Evolutionary conservation across 257 asterid genomes (phyloP), one percentile per base, ranked within the genome.

Genomic region (Cinchona pubescens): DNA sequence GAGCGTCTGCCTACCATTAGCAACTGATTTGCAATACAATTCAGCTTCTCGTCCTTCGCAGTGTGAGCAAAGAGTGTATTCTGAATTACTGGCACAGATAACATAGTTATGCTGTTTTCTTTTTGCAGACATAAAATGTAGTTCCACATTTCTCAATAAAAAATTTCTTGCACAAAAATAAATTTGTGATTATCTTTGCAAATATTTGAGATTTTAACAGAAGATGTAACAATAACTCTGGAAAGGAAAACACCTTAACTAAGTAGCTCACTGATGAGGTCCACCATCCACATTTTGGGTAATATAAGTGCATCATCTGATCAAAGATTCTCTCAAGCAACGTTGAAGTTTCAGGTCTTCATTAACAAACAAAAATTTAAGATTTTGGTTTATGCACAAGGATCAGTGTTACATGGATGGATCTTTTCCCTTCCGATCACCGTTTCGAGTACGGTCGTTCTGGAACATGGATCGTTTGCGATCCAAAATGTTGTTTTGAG

Each of bases 1-100:
- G 4, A 38, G 37, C 16, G 64, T 56, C 48, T 62, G 73, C 82
- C 71, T 89, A 95, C 99, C 99, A 69, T 87, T 90, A 74, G 97
- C 83, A 63, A 95, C 90, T 14, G 98, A 89, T 86, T 90, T 95
- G 91, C 98, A 95, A 75, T n/a, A n/a, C n/a, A n/a, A n/a, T n/a
- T n/a, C n/a, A n/a, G n/a, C n/a, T n/a, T n/a, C n/a, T n/a, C n/a
- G n/a, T n/a, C n/a, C n/a, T n/a, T n/a, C n/a, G n/a, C n/a, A n/a
- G n/a, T n/a, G n/a, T n/a, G n/a, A n/a, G n/a, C n/a, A n/a, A n/a
- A n/a, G n/a, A n/a, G n/a, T n/a, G n/a, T n/a, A n/a, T n/a, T n/a
- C n/a, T n/a, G n/a, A n/a, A n/a, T n/a, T n/a, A n/a, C n/a, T n/a
- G n/a, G n/a, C n/a, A n/a, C n/a, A n/a, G n/a, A n/a, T n/a, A n/a